A percentile compares a stretch with the other conserved stretches of the same genome.
Evolutionary conservation across 768 basidiomycete species (phyloP).

Genomic region (Clitopilus hobsonii): DNA sequence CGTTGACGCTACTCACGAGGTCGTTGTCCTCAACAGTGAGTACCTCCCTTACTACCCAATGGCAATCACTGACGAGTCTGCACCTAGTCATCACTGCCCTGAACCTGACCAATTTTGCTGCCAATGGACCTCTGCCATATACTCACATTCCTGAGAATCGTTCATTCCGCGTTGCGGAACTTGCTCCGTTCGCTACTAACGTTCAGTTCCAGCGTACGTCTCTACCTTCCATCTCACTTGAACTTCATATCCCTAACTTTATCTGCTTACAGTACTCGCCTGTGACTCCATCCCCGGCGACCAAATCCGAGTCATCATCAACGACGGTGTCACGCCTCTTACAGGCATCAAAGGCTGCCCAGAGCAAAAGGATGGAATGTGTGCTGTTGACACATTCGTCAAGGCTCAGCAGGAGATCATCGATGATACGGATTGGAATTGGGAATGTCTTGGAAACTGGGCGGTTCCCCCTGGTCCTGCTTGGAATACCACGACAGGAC

Average conservation of each 20-base stretch:
- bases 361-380: slow-evolving; percentile 70
- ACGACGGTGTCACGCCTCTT: slow-evolving; percentile 83
- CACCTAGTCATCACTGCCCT: slow-evolving; percentile 76
- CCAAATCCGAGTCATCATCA: slow-evolving; percentile 81
- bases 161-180: slow-evolving; percentile 68
- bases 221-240: background rate
- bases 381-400: slow-evolving; percentile 69
- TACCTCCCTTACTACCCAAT: no score
- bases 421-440: slow-evolving; percentile 62
- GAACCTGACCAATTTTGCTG: slow-evolving; percentile 73
- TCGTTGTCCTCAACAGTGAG: slow-evolving; percentile 82
- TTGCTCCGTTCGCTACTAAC: slow-evolving; percentile 87
- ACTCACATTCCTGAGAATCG: slow-evolving; percentile 64
- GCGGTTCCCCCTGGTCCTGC: slow-evolving; percentile 53
- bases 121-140: slow-evolving; percentile 67
- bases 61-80: no score
- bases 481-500: slow-evolving; percentile 76
- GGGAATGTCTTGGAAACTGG: slow-evolving; percentile 79
- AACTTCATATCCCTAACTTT: slow-evolving; percentile 10
- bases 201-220: slow-evolving; percentile 80
- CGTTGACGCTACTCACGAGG: slow-evolving; percentile 89
- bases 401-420: slow-evolving; percentile 64
- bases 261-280: slow-evolving; percentile 47
- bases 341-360: slow-evolving; percentile 75
- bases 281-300: slow-evolving; percentile 45